Evolutionary conservation across 2,329 filamentous ascomycete species (phyloP), one percentile per base, ranked within the genome.

Genomic region (Aspergillus pseudoterreus): DNA sequence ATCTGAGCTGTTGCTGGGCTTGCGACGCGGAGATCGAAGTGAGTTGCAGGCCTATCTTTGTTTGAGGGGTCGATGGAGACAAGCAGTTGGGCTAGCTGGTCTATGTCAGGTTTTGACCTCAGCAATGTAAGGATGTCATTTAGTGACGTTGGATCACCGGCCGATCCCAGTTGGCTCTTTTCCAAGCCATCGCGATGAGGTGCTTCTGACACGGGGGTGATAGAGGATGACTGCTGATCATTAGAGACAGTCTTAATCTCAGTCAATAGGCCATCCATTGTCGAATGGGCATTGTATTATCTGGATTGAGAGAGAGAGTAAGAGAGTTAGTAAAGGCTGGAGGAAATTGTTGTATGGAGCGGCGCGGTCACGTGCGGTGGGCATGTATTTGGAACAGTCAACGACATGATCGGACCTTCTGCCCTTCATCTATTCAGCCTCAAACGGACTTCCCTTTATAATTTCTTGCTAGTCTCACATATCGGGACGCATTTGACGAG

Each of bases 1-100:
- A 96, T 82, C 60, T 91, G 88, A 17, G 90, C 84, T 51, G 84
- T 82, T 54, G 83, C 74, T 1, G 92, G 85, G 30, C 81, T 81
- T 3, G 90, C 85, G 2, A 75, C 69, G 42, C 78, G 75, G 45
- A 92, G 78, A 58, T 81, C 80, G 63, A 87, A 83, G 11, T 55
- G 51, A 19, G 56, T 52, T 42, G 65, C 45, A 12, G 59, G 21
- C 39, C 43, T 44, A 5, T 52, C 50, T 21, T 58, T 63, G 45
- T 59, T 66, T 27, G 59, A 62, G 12, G 70, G 68, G 51, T 75
- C 71, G 38, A 78, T 58, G 33, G 57, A 65, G 21, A 55, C 50
- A 36, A 77, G 57, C 24, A 64, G 56, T 4, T 57, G 48, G 33
- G 55, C 56, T 6, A 78, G 55, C 9, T 66, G 56, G 32, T 66